Base-by-base conservation (phyloP, 805 yeast species). In the Peterozyma toletana region DNA sequence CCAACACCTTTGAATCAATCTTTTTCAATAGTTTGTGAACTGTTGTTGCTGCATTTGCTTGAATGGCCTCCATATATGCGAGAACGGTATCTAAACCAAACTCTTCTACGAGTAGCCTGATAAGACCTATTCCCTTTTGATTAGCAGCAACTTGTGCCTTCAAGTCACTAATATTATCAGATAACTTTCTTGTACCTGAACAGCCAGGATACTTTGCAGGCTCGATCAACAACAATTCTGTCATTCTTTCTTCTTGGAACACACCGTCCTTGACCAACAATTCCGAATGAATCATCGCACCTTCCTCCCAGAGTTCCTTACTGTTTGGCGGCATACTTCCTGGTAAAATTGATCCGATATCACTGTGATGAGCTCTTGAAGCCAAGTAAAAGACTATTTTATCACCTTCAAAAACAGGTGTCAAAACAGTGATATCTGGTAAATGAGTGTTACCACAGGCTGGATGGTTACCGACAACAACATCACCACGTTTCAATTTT, bases 251-350 rank as follows among this genome's bases (percentile, higher is more conserved):
- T 50, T 85, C 88, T 55, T 89, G 89, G 58, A 90, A 90, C 37
- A 65, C 67, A 2, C 95, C 95, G 43, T 75, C 67, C 30, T 71
- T 63, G 7, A 89, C 91, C 13, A 91, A 69, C 47, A 85, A 70
- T 57, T 83, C 90, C 1, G 93, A 81, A 54, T 78, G 75, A 33
- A 91, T 88, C 2, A 86, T 78, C 2, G 96, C 96, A 38, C 97
- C 98, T 63, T 90, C 97, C 57, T 90, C 90, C 70, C 79, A 83
- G 35, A 91, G 64, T 47, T 80, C 80, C 54, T 81, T 86, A 2
- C 96, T 87, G 56, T 84, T 80, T 9, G 96, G 96, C 13, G 97
- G 96, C 89, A 90, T 88, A 0, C 95, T 84, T 1, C 97, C 97
- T 1, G 97, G 96, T 33, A 87, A 64, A 46, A 83, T 77, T 11